Percentiles rank a stretch among this genome's conserved stretches.
These are phyloP conservation scores for Chenopodium berlandieri DNA, from an alignment of 148 eudicot genomes.

Conservation along the genomic window DNA sequence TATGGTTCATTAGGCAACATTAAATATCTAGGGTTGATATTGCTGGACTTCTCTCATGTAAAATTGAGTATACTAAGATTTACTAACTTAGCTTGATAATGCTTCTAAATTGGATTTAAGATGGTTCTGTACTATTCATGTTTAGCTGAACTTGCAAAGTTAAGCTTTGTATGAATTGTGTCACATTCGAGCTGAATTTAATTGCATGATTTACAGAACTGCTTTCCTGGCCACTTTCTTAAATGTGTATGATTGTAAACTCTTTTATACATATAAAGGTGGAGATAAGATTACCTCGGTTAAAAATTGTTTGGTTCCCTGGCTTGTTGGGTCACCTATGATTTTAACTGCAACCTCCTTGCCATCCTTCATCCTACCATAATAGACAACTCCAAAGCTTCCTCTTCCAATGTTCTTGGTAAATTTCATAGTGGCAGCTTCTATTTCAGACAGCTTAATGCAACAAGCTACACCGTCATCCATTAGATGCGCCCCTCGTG, in stretches of 20 bases:
- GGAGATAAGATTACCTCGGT: constrained; percentile 60
- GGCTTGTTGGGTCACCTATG: constrained; percentile 85
- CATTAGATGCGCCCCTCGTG: constrained; percentile 56
- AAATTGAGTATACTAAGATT: background rate
- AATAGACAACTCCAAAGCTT: constrained; percentile 95
- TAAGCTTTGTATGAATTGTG: background rate
- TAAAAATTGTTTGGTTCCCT: constrained; percentile 80
- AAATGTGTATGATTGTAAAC: background rate
- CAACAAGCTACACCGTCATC: constrained; percentile 81
- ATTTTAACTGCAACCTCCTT: constrained; percentile 89
- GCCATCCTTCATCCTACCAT: constrained; percentile 82
- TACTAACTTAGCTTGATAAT: background rate
- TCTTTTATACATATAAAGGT: background rate
- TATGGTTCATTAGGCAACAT: background rate
- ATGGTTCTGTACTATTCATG: background rate
- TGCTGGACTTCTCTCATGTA: background rate
- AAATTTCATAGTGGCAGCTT: constrained; percentile 71
- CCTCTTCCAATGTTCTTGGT: constrained; percentile 78
- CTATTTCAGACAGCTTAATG: constrained; percentile 65
- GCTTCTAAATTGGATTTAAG: background rate
- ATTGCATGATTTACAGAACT: background rate
- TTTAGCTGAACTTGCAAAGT: background rate
- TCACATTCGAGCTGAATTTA: background rate
- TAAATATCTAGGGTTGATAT: background rate
- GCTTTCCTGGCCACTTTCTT: background rate